phyloP scores from a whole-genome alignment of 73 alveolate genomes.

The Symbiodinium natans region DNA sequence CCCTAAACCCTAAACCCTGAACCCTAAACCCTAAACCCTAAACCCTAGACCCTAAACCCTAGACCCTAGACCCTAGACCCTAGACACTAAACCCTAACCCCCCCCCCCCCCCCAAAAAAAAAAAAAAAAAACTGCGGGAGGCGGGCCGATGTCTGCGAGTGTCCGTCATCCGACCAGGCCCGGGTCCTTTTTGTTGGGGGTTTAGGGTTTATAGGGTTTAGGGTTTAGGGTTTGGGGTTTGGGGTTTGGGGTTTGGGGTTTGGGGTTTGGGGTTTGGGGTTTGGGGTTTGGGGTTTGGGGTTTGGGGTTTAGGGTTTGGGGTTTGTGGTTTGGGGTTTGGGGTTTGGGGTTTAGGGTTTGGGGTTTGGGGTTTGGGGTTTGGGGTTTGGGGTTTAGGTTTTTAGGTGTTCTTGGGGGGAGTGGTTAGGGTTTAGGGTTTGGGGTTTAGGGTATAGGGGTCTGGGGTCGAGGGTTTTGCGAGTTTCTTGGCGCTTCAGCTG shows the following conservation, averaged over 20 bases:
- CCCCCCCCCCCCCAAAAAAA: neutral
- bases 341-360: too few relatives aligned
- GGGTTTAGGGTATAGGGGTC: neutral
- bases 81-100: neutral
- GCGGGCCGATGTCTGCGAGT: neutral
- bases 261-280: too few relatives aligned
- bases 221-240: neutral
- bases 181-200: neutral
- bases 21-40: neutral
- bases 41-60: neutral
- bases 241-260: neutral
- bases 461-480: neutral
- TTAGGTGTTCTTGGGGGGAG: too few relatives aligned
- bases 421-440: too few relatives aligned
- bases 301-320: too few relatives aligned
- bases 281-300: too few relatives aligned
- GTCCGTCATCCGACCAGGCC: slow-evolving; percentile 2
- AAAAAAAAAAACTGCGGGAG: neutral
- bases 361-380: too few relatives aligned
- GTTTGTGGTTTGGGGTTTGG: too few relatives aligned
- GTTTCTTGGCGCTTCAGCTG: too few relatives aligned
- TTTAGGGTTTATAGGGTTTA: neutral
- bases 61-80: neutral
- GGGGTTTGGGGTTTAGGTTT: too few relatives aligned
- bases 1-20: neutral